Conservation (phyloP, 306 rosid species). For the Argentina anserina region DNA sequence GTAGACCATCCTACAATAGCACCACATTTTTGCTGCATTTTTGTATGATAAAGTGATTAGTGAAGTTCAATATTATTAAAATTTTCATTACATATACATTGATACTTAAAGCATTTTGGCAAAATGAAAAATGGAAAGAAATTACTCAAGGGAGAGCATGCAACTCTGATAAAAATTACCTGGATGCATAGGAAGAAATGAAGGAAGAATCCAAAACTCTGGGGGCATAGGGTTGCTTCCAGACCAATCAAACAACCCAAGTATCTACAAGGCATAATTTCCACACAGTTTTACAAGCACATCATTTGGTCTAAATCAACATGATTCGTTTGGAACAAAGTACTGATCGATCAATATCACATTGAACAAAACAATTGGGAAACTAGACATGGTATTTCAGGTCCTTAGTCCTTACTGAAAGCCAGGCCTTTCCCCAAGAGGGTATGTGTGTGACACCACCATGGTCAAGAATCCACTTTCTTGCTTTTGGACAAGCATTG, state of each 20-base stretch:
- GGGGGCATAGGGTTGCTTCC: slow-evolving; percentile 86
- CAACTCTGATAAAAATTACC: slow-evolving; percentile 23
- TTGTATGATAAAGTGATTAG: neutral
- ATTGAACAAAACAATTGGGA: neutral
- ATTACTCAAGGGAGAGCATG: neutral
- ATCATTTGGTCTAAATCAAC: too few relatives aligned
- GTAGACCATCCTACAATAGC: slow-evolving; percentile 62
- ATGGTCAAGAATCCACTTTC: slow-evolving; percentile 71
- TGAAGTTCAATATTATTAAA: neutral
- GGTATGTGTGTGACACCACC: slow-evolving; percentile 62
- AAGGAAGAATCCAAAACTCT: slow-evolving; percentile 78
- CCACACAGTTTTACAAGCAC: neutral
- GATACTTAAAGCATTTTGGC: too few relatives aligned
- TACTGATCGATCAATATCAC: too few relatives aligned
- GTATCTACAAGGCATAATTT: slow-evolving; percentile 30
- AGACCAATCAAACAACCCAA: slow-evolving; percentile 65
- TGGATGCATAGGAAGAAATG: slow-evolving; percentile 75
- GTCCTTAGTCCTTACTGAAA: slow-evolving; percentile 47
- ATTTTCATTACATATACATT: neutral
- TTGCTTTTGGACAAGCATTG: slow-evolving; percentile 59
- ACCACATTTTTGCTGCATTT: slow-evolving; percentile 66
- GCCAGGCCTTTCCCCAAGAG: slow-evolving; percentile 83
- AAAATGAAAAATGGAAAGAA: neutral
- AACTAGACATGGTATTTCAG: too few relatives aligned
- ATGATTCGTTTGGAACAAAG: too few relatives aligned